These are phyloP conservation scores for Fusarium sororula DNA, from an alignment of 2,329 filamentous ascomycete genomes.

Conservation along the genomic window DNA sequence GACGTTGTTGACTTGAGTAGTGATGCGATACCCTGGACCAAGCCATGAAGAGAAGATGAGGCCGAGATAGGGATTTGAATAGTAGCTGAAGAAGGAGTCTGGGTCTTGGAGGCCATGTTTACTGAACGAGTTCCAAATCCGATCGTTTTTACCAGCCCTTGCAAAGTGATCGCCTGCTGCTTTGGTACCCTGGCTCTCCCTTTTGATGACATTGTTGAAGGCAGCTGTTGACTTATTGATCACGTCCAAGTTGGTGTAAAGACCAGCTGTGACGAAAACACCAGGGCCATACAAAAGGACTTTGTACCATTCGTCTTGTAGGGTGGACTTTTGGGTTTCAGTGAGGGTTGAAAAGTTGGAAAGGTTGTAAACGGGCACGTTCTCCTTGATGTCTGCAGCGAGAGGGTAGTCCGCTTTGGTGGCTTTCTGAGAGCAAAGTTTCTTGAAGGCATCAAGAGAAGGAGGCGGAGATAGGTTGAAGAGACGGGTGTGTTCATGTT, in stretches of 20 bases:
- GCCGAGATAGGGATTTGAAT: conserved; percentile 66
- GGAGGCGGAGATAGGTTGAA: conserved; percentile 44
- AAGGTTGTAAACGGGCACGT: conserved; percentile 66
- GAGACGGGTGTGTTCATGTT: conserved; percentile 27
- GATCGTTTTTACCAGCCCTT: conserved; percentile 61
- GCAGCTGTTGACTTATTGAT: conserved; percentile 58
- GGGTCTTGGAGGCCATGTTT: conserved; percentile 66
- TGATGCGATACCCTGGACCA: conserved; percentile 67
- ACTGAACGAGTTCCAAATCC: conserved; percentile 73
- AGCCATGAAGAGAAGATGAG: conserved; percentile 65
- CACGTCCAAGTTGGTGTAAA: conserved; percentile 55
- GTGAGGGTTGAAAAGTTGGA: conserved; percentile 44
- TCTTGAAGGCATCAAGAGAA: conserved; percentile 54
- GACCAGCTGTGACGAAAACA: conserved; percentile 64
- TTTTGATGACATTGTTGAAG: conserved; percentile 59
- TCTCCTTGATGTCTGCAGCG: conserved; percentile 54
- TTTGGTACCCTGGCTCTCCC: conserved; percentile 48
- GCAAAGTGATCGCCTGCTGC: conserved; percentile 70
- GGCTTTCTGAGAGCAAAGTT: conserved; percentile 53
- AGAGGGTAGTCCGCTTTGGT: conserved; percentile 56
- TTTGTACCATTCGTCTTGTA: conserved; percentile 70
- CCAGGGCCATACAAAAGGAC: conserved; percentile 66
- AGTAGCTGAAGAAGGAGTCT: conserved; percentile 64
- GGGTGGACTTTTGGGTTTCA: conserved; percentile 40
- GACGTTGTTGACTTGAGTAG: conserved; percentile 70